Conservation (phyloP, 441 rosid genomes). For the Aleurites moluccanus region DNA sequence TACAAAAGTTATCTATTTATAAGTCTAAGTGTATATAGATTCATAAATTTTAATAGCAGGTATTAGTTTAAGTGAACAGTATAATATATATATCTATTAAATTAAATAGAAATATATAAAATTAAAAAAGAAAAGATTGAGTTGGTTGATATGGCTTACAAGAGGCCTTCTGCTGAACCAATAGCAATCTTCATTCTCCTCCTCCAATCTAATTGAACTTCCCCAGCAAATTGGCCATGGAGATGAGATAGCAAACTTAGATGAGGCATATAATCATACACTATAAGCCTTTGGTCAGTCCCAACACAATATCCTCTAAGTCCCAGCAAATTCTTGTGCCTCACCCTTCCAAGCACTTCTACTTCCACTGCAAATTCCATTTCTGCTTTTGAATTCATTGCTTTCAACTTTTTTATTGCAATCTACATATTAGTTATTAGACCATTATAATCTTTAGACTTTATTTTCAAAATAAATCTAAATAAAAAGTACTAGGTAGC, state of each 20-base stretch:
- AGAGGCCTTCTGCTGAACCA: conserved; percentile 86
- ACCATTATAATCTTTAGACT: background rate
- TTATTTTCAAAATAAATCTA: background rate
- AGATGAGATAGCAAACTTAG: conserved; percentile 85
- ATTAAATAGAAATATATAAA: too few relatives aligned
- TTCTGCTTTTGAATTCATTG: conserved; percentile 86
- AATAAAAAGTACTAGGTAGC: too few relatives aligned
- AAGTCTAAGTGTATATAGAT: too few relatives aligned
- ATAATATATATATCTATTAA: too few relatives aligned
- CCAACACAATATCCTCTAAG: conserved; percentile 90
- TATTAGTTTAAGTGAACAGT: too few relatives aligned
- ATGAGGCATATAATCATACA: conserved; percentile 91
- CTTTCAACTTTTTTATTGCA: conserved; percentile 92
- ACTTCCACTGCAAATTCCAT: conserved; percentile 87
- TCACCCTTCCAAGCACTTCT: conserved; percentile 83
- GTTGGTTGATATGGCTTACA: conserved; percentile 42
- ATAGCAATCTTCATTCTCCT: conserved; percentile 72
- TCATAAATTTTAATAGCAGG: too few relatives aligned
- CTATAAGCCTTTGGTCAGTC: conserved; percentile 84
- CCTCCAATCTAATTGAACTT: conserved; percentile 73
- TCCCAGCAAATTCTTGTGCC: conserved; percentile 81
- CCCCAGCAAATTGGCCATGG: conserved; percentile 78
- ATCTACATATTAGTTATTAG: conserved; percentile 40
- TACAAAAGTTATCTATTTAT: too few relatives aligned
- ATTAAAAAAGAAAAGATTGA: background rate